Evolutionary conservation across 2,329 filamentous ascomycete species (phyloP).

Genomic region (Purpureocillium lavendulum): DNA sequence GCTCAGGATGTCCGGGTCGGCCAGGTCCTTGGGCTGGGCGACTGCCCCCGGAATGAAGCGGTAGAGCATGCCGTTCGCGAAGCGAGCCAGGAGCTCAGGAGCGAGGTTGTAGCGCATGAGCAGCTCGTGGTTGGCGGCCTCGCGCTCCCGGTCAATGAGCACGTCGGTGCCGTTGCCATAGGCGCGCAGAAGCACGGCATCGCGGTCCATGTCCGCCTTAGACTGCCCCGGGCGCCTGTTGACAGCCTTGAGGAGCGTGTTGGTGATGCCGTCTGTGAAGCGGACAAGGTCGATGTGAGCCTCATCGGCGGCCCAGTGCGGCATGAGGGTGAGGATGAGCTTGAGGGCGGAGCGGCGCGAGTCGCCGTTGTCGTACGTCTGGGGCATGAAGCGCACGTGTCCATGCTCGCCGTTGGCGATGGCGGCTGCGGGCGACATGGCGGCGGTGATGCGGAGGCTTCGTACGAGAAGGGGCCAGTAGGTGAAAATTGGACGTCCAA

Average conservation of each 20-base stretch:
- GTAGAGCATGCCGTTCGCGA: conserved; percentile 94
- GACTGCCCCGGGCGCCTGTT: conserved; percentile 60
- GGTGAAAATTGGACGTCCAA: too few relatives aligned
- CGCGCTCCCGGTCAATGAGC: conserved; percentile 90
- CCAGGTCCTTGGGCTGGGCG: conserved; percentile 72
- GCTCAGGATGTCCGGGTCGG: conserved; percentile 65
- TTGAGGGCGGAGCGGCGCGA: conserved; percentile 70
- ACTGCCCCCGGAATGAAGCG: conserved; percentile 76
- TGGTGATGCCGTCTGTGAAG: conserved; percentile 98
- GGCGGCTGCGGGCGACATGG: conserved; percentile 25
- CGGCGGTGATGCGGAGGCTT: conserved; percentile 8
- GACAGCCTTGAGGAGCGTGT: conserved; percentile 76
- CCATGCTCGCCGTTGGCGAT: conserved; percentile 24
- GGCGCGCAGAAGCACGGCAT: conserved; percentile 81
- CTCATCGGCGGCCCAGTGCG: conserved; percentile 69
- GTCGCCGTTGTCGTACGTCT: conserved; percentile 70
- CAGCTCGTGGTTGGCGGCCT: conserved; percentile 71
- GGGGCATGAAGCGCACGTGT: conserved; percentile 57
- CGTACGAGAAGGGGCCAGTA: conserved; percentile 3
- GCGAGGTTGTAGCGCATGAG: conserved; percentile 78
- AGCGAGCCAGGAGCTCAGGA: conserved; percentile 79
- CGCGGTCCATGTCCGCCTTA: conserved; percentile 65
- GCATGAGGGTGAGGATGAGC: conserved; percentile 71
- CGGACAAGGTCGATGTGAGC: conserved; percentile 76
- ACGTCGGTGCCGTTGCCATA: conserved; percentile 93